phyloP scores from a whole-genome alignment of 352 stramenopile species.

The Elongisporangium undulatum region DNA sequence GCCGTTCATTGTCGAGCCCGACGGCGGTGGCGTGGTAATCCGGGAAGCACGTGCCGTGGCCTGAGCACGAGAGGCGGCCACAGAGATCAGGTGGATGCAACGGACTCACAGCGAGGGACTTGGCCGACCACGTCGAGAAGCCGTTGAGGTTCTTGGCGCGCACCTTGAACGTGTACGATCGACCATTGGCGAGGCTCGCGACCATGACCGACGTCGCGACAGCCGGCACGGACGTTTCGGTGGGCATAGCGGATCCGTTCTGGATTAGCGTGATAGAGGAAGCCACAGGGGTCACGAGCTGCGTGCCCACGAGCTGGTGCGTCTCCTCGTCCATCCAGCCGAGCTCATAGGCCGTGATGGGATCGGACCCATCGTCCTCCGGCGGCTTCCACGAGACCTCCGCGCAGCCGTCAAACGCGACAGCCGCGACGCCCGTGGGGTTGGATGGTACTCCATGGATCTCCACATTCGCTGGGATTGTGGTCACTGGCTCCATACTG shows the following conservation, averaged over 20 bases:
- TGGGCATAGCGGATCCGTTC: background rate
- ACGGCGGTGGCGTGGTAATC: slow-evolving; percentile 27
- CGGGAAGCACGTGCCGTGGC: slow-evolving; percentile 64
- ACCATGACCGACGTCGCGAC: slow-evolving; percentile 30
- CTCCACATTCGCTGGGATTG: slow-evolving; percentile 3
- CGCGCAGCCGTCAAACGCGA: slow-evolving; percentile 45
- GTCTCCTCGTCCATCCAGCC: slow-evolving; percentile 53
- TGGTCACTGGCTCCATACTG: background rate
- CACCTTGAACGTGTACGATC: slow-evolving; percentile 70
- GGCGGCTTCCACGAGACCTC: slow-evolving; percentile 58
- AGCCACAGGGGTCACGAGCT: slow-evolving; percentile 20
- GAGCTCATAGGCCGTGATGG: slow-evolving; percentile 58
- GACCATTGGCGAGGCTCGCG: slow-evolving; percentile 44
- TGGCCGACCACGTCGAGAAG: slow-evolving; percentile 65
- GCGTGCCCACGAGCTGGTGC: slow-evolving; percentile 32
- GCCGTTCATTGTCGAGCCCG: background rate
- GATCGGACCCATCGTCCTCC: slow-evolving; percentile 58
- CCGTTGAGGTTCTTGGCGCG: slow-evolving; percentile 59
- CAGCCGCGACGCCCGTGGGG: slow-evolving; percentile 48
- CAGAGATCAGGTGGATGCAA: slow-evolving; percentile 72
- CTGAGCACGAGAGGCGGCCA: slow-evolving; percentile 49
- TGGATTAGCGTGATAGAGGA: slow-evolving; percentile 5
- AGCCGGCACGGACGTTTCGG: background rate
- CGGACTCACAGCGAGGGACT: slow-evolving; percentile 63
- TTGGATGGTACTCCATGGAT: slow-evolving; percentile 62